phyloP scores from a whole-genome alignment of 495 filamentous ascomycete species.

The Aspergillus conjunctus region DNA sequence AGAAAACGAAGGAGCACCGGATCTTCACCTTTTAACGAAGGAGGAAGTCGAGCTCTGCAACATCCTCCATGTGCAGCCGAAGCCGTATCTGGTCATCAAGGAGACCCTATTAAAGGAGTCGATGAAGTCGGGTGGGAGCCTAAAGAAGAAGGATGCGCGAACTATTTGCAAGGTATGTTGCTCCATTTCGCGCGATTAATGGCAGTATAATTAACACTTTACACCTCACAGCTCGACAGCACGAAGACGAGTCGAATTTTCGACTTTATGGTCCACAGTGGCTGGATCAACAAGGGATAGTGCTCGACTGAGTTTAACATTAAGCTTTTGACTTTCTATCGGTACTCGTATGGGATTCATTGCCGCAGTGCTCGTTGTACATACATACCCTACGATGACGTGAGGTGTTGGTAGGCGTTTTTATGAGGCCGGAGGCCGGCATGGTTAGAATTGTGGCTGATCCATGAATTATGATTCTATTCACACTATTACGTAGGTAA shows the following conservation, averaged over 20 bases:
- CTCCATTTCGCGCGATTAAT: not conserved
- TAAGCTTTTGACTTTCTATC: conserved; percentile 7
- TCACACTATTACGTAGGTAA: not conserved
- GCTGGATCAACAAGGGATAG: conserved; percentile 82
- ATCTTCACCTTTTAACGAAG: conserved; percentile 80
- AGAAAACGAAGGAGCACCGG: conserved; percentile 72
- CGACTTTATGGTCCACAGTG: conserved; percentile 90
- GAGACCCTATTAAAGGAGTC: conserved; percentile 85
- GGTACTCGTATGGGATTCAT: not conserved
- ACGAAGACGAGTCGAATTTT: conserved; percentile 73
- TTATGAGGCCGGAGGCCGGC: not conserved
- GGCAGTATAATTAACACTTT: conserved; percentile 16
- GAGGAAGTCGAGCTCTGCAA: conserved; percentile 87
- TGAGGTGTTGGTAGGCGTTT: not conserved
- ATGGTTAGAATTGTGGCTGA: not conserved
- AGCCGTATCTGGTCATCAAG: conserved; percentile 93
- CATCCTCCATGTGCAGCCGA: conserved; percentile 78
- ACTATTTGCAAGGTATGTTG: conserved; percentile 62
- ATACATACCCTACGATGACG: conserved; percentile 6
- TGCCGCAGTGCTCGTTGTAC: conserved; percentile 1
- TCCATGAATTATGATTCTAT: not conserved
- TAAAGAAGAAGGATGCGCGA: conserved; percentile 90
- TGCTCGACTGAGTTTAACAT: not conserved
- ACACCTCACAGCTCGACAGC: conserved; percentile 56
- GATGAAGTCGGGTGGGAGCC: conserved; percentile 76